phyloP scores from a whole-genome alignment of 306 rosid species.

The Dalbergia cultrata region DNA sequence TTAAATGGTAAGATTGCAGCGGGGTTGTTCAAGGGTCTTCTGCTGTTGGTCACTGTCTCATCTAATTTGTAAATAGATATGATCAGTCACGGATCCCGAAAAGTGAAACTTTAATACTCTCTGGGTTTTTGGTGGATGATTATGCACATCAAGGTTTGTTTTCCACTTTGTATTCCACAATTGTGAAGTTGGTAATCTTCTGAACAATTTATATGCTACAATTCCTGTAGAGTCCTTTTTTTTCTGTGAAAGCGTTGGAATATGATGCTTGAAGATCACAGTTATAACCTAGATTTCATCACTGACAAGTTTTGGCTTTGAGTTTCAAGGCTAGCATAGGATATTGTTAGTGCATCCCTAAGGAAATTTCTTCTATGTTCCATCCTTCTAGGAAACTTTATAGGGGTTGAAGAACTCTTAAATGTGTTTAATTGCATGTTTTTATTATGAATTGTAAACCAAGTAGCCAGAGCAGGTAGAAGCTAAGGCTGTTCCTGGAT shows the following conservation, averaged over 20 bases:
- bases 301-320: conserved; percentile 44
- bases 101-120: conserved; percentile 37
- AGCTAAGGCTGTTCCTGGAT: conserved; percentile 39
- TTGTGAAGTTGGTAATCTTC: conserved; percentile 45
- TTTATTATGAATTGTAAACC: conserved; percentile 42
- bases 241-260: conserved; percentile 40
- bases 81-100: conserved; percentile 47
- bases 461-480: conserved; percentile 38
- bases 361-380: conserved; percentile 38
- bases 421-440: conserved; percentile 30
- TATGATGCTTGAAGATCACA: conserved; percentile 50
- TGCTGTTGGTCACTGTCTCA: conserved; percentile 57
- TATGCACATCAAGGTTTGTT: conserved; percentile 49
- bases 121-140: conserved; percentile 53
- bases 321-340: conserved; percentile 42
- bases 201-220: conserved; percentile 38
- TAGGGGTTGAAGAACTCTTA: conserved; percentile 26
- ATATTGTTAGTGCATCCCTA: conserved; percentile 38
- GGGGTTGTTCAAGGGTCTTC: conserved; percentile 54
- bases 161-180: conserved; percentile 43
- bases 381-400: conserved; percentile 22
- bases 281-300: conserved; percentile 43
- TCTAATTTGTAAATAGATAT: conserved; percentile 70
- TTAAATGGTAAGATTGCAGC: conserved; percentile 63
- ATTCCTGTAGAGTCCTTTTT: conserved; percentile 38